A percentile compares a stretch with the other conserved stretches of the same genome.
These are phyloP conservation scores for Dalbergia oliveri DNA, from an alignment of 306 rosid species.

Conservation along the genomic window DNA sequence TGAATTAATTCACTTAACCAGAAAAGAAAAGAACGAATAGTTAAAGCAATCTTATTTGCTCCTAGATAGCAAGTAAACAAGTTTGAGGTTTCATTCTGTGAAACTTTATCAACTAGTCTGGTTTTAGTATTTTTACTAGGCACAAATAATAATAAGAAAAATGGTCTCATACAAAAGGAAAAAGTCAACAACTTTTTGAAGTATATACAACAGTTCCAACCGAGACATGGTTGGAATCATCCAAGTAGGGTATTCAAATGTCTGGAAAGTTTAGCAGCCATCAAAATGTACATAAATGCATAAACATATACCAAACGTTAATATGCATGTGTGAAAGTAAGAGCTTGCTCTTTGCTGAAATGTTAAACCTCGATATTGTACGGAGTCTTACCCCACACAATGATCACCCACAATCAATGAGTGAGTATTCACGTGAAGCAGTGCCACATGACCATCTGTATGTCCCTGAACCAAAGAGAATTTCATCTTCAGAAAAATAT, in stretches of 20 bases:
- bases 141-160: not conserved
- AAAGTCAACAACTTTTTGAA: conserved; percentile 1
- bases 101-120: not conserved
- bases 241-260: conserved; percentile 23
- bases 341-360: conserved; percentile 15
- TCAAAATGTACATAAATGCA: conserved; percentile 33
- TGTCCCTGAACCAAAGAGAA: conserved; percentile 70
- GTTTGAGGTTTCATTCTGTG: not conserved
- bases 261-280: conserved; percentile 29
- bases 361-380: conserved; percentile 15
- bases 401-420: conserved; percentile 92
- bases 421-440: conserved; percentile 74
- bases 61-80: conserved; percentile 8
- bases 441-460: conserved; percentile 93
- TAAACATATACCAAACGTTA: too few species aligned
- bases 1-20: not conserved
- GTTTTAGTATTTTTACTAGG: not conserved
- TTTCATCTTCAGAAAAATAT: conserved; percentile 39
- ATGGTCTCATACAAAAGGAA: not conserved
- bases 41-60: conserved; percentile 12
- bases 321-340: not conserved
- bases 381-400: conserved; percentile 84
- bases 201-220: conserved; percentile 25
- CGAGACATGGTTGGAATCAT: conserved; percentile 20
- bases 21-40: conserved; percentile 13